Conservation (phyloP, 257 asterid genomes). For the Solanum chiquidenum region DNA sequence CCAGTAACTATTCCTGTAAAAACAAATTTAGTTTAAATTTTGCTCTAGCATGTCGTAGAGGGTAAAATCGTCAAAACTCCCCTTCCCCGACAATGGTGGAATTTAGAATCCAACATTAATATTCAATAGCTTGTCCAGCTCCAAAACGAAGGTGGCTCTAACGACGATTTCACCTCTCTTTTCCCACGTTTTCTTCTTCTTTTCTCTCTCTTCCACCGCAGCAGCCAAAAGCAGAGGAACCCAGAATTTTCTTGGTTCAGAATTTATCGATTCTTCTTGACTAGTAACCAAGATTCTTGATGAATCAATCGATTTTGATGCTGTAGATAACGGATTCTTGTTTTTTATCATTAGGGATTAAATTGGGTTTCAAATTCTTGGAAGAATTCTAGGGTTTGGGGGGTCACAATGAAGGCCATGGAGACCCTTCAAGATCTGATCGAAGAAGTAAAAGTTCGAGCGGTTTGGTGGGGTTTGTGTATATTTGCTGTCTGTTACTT, state of each 20-base stretch:
- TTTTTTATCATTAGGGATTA: background rate
- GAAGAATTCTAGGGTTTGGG: conserved; percentile 21
- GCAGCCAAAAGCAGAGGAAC: background rate
- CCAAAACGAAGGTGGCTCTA: background rate
- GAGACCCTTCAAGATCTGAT: conserved; percentile 81
- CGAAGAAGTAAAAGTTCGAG: conserved; percentile 93
- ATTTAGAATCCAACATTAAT: background rate
- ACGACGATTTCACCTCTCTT: background rate
- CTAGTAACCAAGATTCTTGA: background rate
- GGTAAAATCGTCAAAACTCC: background rate
- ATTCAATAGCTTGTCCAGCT: background rate
- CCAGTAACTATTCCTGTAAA: background rate
- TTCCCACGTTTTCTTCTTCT: conserved; percentile 14
- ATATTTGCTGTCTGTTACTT: conserved; percentile 76
- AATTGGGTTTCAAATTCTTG: background rate
- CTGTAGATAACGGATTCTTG: background rate
- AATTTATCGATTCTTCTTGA: background rate
- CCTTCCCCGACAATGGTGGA: background rate
- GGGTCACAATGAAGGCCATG: conserved; percentile 54
- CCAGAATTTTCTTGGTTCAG: background rate
- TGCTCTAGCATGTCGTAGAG: background rate
- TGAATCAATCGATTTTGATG: background rate
- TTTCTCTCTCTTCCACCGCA: conserved; percentile 15
- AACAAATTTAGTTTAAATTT: background rate
- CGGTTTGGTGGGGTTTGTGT: conserved; percentile 92